Evolutionary conservation across 768 basidiomycete species (phyloP), one percentile per base, ranked within the genome.

Genomic region (Austroboletus festivus): DNA sequence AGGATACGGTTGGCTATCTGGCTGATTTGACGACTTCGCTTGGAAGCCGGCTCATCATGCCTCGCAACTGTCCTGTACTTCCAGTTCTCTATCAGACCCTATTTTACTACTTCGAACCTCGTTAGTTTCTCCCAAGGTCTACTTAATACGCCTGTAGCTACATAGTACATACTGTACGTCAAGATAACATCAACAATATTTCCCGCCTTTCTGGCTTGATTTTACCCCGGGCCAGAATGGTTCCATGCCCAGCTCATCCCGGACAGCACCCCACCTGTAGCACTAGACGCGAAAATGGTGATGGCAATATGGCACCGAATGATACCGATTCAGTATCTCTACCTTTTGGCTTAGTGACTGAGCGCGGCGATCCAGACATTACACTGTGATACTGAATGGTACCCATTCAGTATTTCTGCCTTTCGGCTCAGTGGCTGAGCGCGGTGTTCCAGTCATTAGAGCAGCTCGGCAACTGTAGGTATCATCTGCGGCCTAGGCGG

Each of bases 221-320:
- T 75, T 38, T 75, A 68, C 49, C 82, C 83, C 8, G 84, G 86
- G 13, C 71, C 83, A 20, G 67, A 70, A 15, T 85, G 85, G 82
- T 87, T 85, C 55, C 78, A 83, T 58, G 72, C 79, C 56, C 73
- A 83, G 52, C 78, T 88, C 46, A 75, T 86, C 38, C 85, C 85
- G 2, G 70, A 69, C 8, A 8, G 26, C 12, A 47, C 56, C n/a
- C 48, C 63, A 0, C 48, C 62, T 0, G 54, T 40, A 16, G 38
- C 62, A 6, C 58, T 80, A 42, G 79, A 84, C 40, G 60, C 72
- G 31, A 72, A 81, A 30, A 76, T 79, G 6, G 70, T 67, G 15
- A 84, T 86, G 77, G 78, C 76, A 16, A 73, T 86, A 47, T 80
- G 79, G 74, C 83, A n/a, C n/a, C n/a, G n/a, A n/a, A n/a, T n/a